phyloP scores from a whole-genome alignment of 805 yeast species.

The Candida tallmaniae region DNA sequence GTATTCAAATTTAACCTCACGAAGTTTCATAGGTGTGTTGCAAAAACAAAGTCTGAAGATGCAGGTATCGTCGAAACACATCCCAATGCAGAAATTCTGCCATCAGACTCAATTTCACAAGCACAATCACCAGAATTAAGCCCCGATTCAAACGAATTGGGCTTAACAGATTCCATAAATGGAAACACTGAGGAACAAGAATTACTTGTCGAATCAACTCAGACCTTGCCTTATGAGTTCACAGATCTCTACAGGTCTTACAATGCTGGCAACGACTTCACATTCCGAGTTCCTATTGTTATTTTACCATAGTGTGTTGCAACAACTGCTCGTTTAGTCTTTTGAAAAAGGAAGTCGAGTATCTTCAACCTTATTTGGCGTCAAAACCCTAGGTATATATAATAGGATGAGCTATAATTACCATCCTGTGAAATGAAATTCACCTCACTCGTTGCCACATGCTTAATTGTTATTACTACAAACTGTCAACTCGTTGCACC shows the following conservation, averaged over 20 bases:
- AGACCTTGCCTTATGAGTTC: slow-evolving; percentile 5
- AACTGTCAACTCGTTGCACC: slow-evolving; percentile 8
- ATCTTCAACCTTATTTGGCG: not conserved
- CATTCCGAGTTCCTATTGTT: slow-evolving; percentile 25
- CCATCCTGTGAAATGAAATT: slow-evolving; percentile 11
- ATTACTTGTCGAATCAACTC: not conserved
- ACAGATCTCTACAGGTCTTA: slow-evolving; percentile 17
- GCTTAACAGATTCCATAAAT: not conserved
- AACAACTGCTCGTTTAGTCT: too few relatives aligned
- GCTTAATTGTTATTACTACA: slow-evolving; percentile 10
- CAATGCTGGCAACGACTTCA: slow-evolving; percentile 24
- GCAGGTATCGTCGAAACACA: not conserved
- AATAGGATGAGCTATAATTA: not conserved
- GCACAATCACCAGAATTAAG: not conserved
- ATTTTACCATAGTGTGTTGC: slow-evolving; percentile 4
- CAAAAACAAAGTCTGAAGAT: not conserved
- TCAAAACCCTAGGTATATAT: not conserved
- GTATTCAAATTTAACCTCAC: slow-evolving; percentile 33
- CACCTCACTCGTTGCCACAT: slow-evolving; percentile 11
- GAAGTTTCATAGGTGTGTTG: slow-evolving; percentile 17
- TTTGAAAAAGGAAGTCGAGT: too few relatives aligned
- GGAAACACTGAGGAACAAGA: not conserved
- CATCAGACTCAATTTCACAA: not conserved
- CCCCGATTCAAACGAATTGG: not conserved
- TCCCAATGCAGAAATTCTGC: not conserved